Percentiles rank a stretch among this genome's conserved stretches.
These are phyloP conservation scores for Mycena belliarum DNA, from an alignment of 768 basidiomycete species.

Conservation along the genomic window DNA sequence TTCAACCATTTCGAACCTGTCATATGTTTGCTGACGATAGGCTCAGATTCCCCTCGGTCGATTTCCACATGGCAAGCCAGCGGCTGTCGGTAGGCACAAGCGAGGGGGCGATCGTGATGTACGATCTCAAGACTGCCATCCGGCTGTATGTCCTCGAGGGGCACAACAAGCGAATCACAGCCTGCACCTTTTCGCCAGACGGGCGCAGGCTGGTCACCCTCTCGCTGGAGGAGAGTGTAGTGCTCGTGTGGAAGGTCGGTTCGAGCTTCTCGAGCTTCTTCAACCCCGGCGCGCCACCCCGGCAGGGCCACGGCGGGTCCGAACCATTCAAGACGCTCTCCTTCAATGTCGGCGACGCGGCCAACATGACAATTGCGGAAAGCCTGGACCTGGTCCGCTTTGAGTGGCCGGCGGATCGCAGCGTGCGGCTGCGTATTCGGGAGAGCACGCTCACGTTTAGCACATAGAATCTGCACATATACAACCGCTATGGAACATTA, in stretches of 20 bases:
- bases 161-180: conserved; percentile 78
- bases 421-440: conserved; percentile 79
- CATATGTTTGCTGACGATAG: background rate
- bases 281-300: conserved; percentile 85
- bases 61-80: conserved; percentile 87
- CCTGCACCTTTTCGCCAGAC: conserved; percentile 92
- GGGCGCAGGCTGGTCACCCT: conserved; percentile 86
- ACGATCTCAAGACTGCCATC: conserved; percentile 94
- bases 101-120: conserved; percentile 94
- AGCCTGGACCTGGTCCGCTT: conserved; percentile 75
- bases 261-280: conserved; percentile 88
- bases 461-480: conserved; percentile 41
- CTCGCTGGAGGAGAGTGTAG: conserved; percentile 80
- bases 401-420: conserved; percentile 84
- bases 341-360: conserved; percentile 79
- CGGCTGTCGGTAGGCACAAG: conserved; percentile 90
- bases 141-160: conserved; percentile 94
- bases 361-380: conserved; percentile 49
- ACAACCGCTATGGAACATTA: background rate
- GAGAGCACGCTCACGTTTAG: conserved; percentile 86
- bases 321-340: conserved; percentile 86
- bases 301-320: conserved; percentile 81
- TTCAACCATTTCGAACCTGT: background rate
- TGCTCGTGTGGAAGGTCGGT: conserved; percentile 96
- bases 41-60: conserved; percentile 85